phyloP scores from a whole-genome alignment of 257 asterid genomes.

The Przewalskia tangutica region DNA sequence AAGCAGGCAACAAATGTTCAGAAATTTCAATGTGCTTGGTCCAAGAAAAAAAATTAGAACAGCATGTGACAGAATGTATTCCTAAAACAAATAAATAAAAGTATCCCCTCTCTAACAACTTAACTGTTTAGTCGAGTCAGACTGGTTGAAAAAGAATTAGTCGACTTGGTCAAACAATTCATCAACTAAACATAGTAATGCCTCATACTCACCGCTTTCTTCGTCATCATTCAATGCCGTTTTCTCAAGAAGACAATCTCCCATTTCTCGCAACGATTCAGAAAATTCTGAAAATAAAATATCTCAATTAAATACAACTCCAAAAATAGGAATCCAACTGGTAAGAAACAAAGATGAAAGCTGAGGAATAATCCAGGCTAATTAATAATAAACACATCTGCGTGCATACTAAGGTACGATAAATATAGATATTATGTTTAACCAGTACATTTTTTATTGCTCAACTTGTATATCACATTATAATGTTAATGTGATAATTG shows the following conservation, averaged over 20 bases:
- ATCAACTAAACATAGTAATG: not conserved
- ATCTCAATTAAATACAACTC: constrained; percentile 4
- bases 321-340: not conserved
- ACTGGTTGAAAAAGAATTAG: not conserved
- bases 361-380: not conserved
- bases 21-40: not conserved
- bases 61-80: not conserved
- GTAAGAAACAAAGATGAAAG: not conserved
- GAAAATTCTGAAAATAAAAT: constrained; percentile 61
- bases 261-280: constrained; percentile 82
- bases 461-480: not conserved
- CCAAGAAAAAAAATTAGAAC: not conserved
- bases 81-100: not conserved
- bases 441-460: not conserved
- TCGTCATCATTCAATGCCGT: constrained; percentile 85
- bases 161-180: not conserved
- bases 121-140: not conserved
- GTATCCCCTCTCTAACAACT: not conserved
- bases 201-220: constrained; percentile 55
- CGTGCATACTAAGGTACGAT: not conserved
- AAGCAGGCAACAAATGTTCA: not conserved
- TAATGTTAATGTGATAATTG: not conserved
- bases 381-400: not conserved
- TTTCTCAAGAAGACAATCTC: constrained; percentile 92
- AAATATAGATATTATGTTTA: not conserved